phyloP scores from a whole-genome alignment of 257 asterid species.

The Galeopsis tetrahit region DNA sequence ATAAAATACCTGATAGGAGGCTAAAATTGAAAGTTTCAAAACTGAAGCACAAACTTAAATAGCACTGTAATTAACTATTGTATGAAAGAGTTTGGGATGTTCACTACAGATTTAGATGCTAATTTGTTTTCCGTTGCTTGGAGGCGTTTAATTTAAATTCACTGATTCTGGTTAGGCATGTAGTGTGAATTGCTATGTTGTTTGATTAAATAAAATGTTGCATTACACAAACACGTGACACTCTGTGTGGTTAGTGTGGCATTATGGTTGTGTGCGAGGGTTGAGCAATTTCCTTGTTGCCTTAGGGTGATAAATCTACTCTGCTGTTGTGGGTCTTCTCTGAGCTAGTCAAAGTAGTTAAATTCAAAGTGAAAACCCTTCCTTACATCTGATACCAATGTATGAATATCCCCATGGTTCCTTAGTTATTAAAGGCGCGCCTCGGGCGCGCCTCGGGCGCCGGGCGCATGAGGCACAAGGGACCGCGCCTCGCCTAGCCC shows the following conservation, averaged over 20 bases:
- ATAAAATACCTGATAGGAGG: neutral
- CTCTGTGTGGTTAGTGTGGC: slow-evolving; percentile 6
- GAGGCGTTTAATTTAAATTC: neutral
- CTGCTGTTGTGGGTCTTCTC: neutral
- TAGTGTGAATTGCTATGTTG: neutral
- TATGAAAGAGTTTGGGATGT: neutral
- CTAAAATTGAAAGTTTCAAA: neutral
- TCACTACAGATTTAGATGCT: neutral
- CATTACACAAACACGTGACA: neutral
- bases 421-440: too few relatives aligned
- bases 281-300: neutral
- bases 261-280: slow-evolving; percentile 9
- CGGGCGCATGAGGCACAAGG: too few relatives aligned
- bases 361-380: neutral
- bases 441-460: too few relatives aligned
- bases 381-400: neutral
- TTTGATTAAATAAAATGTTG: neutral
- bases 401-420: neutral
- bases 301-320: slow-evolving; percentile 8
- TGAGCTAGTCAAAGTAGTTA: slow-evolving; percentile 1
- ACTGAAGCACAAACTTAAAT: neutral
- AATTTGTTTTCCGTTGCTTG: neutral
- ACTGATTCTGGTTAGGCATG: slow-evolving; percentile 16
- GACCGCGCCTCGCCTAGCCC: too few relatives aligned
- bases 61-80: neutral